phyloP scores from a whole-genome alignment of 495 filamentous ascomycete genomes.

The Neurospora sp. region DNA sequence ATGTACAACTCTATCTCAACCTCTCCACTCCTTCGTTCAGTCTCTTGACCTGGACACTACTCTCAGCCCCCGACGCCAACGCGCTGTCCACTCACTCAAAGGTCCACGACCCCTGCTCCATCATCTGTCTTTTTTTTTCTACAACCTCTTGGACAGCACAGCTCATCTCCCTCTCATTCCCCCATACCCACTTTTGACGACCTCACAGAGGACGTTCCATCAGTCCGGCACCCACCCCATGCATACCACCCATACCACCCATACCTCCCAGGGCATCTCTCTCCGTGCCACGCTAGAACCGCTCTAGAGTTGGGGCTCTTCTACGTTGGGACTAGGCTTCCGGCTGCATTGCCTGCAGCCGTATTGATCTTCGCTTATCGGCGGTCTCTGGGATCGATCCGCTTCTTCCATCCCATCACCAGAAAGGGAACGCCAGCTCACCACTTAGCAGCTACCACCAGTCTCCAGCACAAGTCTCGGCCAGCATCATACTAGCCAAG shows the following conservation, averaged over 20 bases:
- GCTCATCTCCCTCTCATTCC: background rate
- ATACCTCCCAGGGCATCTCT: background rate
- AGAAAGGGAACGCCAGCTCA: background rate
- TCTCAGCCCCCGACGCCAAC: background rate
- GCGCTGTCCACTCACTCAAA: background rate
- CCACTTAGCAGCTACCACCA: background rate
- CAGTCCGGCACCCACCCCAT: no score
- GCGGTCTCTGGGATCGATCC: background rate
- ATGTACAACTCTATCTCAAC: background rate
- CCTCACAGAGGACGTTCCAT: background rate
- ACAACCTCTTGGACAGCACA: background rate
- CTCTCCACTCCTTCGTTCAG: background rate
- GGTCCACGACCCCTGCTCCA: background rate
- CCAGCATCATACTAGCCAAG: no score
- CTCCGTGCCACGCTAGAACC: background rate
- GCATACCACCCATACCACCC: background rate
- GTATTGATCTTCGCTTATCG: background rate
- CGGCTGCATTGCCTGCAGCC: background rate
- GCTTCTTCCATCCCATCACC: background rate
- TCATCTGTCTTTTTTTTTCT: background rate
- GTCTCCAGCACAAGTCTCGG: background rate
- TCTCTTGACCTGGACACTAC: background rate
- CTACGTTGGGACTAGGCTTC: background rate
- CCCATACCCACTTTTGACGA: background rate
- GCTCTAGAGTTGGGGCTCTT: background rate